A percentile compares a stretch with the other conserved stretches of the same genome.
Evolutionary conservation across 1,139 yeast genomes (phyloP).

Genomic region (Suhomyces chickasaworum): DNA sequence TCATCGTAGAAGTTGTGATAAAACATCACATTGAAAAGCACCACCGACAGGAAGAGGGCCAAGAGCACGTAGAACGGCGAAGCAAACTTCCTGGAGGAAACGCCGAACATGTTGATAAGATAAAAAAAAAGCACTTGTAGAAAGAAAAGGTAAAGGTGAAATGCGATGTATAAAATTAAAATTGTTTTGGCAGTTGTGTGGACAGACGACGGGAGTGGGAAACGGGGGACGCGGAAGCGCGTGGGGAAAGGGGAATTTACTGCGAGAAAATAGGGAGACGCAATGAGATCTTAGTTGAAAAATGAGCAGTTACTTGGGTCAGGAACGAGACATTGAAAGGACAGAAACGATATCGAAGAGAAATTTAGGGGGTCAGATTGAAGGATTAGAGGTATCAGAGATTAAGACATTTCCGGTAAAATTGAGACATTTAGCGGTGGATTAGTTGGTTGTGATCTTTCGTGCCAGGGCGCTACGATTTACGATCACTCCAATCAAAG

Average conservation of each 20-base stretch:
- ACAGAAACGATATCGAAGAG: too few species aligned
- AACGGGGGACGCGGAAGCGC: background rate
- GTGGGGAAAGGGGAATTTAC: background rate
- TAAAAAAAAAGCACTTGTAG: background rate
- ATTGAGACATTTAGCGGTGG: background rate
- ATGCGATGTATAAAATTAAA: background rate
- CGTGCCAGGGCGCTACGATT: background rate
- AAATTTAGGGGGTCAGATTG: too few species aligned
- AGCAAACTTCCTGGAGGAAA: conserved; percentile 15
- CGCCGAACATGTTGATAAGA: conserved; percentile 2
- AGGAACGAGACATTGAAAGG: too few species aligned
- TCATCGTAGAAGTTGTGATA: conserved; percentile 9
- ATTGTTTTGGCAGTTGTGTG: background rate
- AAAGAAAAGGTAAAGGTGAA: background rate
- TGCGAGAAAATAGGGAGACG: background rate
- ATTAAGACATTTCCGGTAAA: background rate
- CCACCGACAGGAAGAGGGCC: conserved; percentile 13
- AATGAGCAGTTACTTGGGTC: too few species aligned
- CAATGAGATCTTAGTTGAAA: background rate
- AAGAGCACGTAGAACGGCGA: conserved; percentile 17
- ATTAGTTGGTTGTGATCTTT: background rate
- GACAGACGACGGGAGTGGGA: conserved; percentile 1
- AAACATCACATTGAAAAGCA: conserved; percentile 15
- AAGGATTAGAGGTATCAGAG: too few species aligned
- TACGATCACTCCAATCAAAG: background rate